Percentiles rank a stretch among this genome's conserved stretches.
These are phyloP conservation scores for Plectranthus barbatus DNA, from an alignment of 257 asterid species.

Conservation along the genomic window DNA sequence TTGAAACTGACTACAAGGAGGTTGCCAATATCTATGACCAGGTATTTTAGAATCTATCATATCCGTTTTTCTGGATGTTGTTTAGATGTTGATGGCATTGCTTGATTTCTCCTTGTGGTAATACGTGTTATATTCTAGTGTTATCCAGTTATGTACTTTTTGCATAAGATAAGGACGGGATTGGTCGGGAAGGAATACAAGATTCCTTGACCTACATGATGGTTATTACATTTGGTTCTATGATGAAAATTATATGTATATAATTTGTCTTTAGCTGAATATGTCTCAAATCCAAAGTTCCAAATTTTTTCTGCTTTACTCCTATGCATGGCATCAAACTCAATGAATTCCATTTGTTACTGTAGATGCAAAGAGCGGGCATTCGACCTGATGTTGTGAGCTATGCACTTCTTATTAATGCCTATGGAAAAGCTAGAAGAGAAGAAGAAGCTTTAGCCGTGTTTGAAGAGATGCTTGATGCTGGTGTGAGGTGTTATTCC, in stretches of 20 bases:
- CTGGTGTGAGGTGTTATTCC: conserved; percentile 71
- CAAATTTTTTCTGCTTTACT: neutral
- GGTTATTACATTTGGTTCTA: neutral
- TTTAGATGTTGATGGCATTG: neutral
- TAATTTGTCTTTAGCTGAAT: neutral
- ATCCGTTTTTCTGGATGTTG: neutral
- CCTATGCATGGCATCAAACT: conserved; percentile 8
- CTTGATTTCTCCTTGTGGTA: no score
- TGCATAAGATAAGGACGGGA: no score
- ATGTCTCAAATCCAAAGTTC: neutral
- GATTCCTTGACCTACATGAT: neutral
- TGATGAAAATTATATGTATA: neutral
- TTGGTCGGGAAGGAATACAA: no score
- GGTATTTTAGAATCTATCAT: conserved; percentile 33
- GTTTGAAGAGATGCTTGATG: conserved; percentile 99
- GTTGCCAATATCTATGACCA: conserved; percentile 85
- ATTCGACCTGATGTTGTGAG: conserved; percentile 87
- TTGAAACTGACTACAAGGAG: conserved; percentile 83
- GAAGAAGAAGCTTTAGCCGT: conserved; percentile 98
- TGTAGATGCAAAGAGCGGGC: conserved; percentile 81
- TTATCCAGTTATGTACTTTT: no score
- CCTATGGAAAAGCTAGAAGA: conserved; percentile 96
- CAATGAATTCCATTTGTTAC: conserved; percentile 14
- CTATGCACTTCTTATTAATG: conserved; percentile 74
- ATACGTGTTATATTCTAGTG: no score